Evolutionary conservation across 208 protist species (phyloP).

Genomic region (Angomonas ambiguus): DNA sequence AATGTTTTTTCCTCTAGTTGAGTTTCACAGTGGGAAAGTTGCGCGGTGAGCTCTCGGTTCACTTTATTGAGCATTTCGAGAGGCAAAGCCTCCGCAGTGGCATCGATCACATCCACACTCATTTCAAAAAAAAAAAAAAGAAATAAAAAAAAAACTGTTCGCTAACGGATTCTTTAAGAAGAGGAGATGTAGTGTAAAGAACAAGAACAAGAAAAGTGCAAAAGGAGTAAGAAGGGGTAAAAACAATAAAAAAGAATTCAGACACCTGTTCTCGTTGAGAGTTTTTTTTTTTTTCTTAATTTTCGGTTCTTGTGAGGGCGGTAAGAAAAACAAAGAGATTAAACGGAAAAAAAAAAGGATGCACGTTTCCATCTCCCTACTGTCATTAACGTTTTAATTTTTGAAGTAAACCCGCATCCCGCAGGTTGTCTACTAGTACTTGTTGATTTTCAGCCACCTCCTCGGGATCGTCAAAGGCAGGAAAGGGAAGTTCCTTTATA

Average conservation of each 20-base stretch:
- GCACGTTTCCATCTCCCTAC: not conserved
- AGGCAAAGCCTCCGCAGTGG: slow-evolving; percentile 78
- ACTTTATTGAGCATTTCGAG: slow-evolving; percentile 77
- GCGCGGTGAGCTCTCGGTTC: slow-evolving; percentile 81
- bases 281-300: too few species aligned
- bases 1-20: slow-evolving; percentile 46
- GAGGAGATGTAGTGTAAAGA: not conserved
- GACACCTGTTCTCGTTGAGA: not conserved
- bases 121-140: not conserved
- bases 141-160: not conserved
- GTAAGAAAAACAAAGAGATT: not conserved
- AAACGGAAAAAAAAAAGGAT: not conserved
- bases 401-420: slow-evolving; percentile 33
- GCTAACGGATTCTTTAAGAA: not conserved
- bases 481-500: slow-evolving; percentile 43
- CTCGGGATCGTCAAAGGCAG: slow-evolving; percentile 41
- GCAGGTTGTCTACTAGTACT: slow-evolving; percentile 34
- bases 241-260: not conserved
- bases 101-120: slow-evolving; percentile 69
- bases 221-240: not conserved
- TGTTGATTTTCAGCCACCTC: slow-evolving; percentile 50
- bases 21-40: slow-evolving; percentile 70
- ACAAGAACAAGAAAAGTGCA: not conserved
- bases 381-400: not conserved
- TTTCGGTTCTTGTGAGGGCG: too few species aligned